A percentile compares a stretch with the other conserved stretches of the same genome.
These are phyloP conservation scores for Dendrobium nobile DNA, from an alignment of 106 monocot genomes.

Conservation along the genomic window DNA sequence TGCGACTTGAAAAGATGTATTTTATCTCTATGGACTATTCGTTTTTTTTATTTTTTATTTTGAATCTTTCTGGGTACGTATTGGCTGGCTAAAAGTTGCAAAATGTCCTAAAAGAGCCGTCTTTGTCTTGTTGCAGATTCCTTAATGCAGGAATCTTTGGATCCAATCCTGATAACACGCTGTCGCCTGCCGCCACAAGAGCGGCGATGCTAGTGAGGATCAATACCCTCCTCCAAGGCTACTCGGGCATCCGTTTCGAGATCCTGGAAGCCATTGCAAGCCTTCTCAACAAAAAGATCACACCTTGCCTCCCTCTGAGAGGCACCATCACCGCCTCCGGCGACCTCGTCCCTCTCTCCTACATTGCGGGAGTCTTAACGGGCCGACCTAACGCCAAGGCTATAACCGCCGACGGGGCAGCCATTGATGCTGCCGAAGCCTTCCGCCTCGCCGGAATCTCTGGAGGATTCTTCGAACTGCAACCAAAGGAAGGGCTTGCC, in stretches of 20 bases:
- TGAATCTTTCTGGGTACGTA: too few species aligned
- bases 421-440: slow-evolving; percentile 55
- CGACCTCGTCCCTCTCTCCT: slow-evolving; percentile 90
- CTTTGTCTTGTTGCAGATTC: slow-evolving; percentile 30
- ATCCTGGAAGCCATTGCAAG: slow-evolving; percentile 72
- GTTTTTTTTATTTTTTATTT: too few species aligned
- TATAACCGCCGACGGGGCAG: slow-evolving; percentile 31
- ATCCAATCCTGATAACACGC: slow-evolving; percentile 19
- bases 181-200: slow-evolving; percentile 36
- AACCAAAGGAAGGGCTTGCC: slow-evolving; percentile 93
- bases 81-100: too few species aligned
- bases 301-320: slow-evolving; percentile 79
- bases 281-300: slow-evolving; percentile 60
- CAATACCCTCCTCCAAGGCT: slow-evolving; percentile 93
- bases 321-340: slow-evolving; percentile 95
- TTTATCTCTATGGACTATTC: too few species aligned
- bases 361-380: slow-evolving; percentile 82
- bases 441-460: slow-evolving; percentile 59
- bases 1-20: too few species aligned
- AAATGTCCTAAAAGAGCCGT: too few species aligned
- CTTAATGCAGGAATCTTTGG: slow-evolving; percentile 69
- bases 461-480: slow-evolving; percentile 77
- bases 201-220: slow-evolving; percentile 82
- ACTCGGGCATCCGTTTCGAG: slow-evolving; percentile 97
- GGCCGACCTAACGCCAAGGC: slow-evolving; percentile 75